Conservation (phyloP, 2,329 filamentous ascomycete genomes). For the Neofusicoccum ribis region DNA sequence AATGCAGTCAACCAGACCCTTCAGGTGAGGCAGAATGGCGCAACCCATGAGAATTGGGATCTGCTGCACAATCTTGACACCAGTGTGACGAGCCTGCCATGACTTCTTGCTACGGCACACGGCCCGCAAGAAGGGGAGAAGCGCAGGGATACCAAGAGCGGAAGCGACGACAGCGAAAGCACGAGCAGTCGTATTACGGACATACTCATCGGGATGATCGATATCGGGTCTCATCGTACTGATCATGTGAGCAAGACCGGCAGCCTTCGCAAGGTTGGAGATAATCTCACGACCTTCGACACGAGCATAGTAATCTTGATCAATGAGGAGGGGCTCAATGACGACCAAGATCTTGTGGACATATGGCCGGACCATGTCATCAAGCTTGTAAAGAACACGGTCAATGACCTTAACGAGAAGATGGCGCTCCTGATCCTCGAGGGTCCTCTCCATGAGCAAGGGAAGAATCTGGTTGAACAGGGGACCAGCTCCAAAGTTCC, state of each 20-base stretch:
- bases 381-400: constrained; percentile 95
- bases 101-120: constrained; percentile 99
- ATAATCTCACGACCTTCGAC: constrained; percentile 99
- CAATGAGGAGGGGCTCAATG: constrained; percentile 97
- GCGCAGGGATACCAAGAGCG: constrained; percentile 89
- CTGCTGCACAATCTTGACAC: constrained; percentile 98
- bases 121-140: constrained; percentile 90
- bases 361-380: constrained; percentile 92
- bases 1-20: constrained; percentile 95
- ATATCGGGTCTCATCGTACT: constrained; percentile 99
- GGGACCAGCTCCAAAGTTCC: constrained; percentile 89
- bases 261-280: constrained; percentile 94
- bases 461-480: constrained; percentile 98
- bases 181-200: constrained; percentile 93
- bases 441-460: constrained; percentile 93
- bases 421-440: constrained; percentile 98
- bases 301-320: constrained; percentile 98
- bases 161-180: constrained; percentile 97
- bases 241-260: constrained; percentile 97
- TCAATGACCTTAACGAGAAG: constrained; percentile 98
- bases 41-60: constrained; percentile 99
- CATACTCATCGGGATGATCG: constrained; percentile 97
- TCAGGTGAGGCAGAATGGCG: constrained; percentile 90
- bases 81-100: constrained; percentile 96
- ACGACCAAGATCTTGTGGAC: constrained; percentile 98